A percentile compares a stretch with the other conserved stretches of the same genome.
Evolutionary conservation across 441 rosid species (phyloP).

Genomic region (Bruguiera hainesii): DNA sequence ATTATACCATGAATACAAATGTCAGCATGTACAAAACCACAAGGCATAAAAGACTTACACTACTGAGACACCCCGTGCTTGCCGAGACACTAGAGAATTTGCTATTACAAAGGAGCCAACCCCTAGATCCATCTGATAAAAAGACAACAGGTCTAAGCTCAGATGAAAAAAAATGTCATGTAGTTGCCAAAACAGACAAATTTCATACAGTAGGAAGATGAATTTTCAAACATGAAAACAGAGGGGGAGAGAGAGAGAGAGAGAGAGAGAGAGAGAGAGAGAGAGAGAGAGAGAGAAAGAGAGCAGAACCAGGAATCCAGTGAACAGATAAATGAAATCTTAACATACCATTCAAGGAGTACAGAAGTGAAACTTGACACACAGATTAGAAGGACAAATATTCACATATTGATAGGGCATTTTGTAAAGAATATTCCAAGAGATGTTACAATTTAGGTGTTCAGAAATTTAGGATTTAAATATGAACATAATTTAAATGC

Average conservation of each 20-base stretch:
- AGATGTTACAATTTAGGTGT: too few relatives aligned
- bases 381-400: too few relatives aligned
- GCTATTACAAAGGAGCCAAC: slow-evolving; percentile 88
- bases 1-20: neutral
- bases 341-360: neutral
- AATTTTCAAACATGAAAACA: too few relatives aligned
- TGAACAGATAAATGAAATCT: neutral
- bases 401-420: too few relatives aligned
- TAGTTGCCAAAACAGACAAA: neutral
- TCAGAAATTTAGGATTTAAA: too few relatives aligned
- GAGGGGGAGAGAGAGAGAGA: too few relatives aligned
- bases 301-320: neutral
- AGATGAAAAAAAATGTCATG: neutral
- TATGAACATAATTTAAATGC: too few relatives aligned
- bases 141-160: slow-evolving; percentile 14
- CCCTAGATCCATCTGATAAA: slow-evolving; percentile 89
- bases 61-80: slow-evolving; percentile 66
- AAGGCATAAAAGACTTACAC: slow-evolving; percentile 39
- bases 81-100: slow-evolving; percentile 78
- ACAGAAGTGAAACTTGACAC: neutral
- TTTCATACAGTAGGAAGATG: too few relatives aligned
- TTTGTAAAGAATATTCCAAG: too few relatives aligned
- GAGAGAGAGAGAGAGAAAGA: too few relatives aligned
- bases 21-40: slow-evolving; percentile 5
- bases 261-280: too few relatives aligned